Base-by-base conservation (phyloP, 176 grass and related monocot genomes). In the Carex pumila region DNA sequence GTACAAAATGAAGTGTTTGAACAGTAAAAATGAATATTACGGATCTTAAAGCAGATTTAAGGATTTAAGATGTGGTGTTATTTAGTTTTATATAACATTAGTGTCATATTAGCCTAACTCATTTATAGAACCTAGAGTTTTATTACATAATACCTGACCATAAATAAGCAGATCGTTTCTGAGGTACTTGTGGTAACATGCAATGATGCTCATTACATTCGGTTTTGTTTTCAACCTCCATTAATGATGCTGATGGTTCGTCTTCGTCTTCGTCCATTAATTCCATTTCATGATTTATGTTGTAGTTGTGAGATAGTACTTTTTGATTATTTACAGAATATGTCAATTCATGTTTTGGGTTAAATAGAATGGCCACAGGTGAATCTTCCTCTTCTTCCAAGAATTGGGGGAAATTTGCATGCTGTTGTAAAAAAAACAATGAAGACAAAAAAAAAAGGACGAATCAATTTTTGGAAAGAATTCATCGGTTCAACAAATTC, bases 381-480 rank as follows among this genome's bases (percentile, higher is more conserved):
- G 80, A 54, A 67, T 54, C 21, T 49, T 83, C 80, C 41, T 66
- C 80, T 83, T 83, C 80, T 83, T 83, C 80, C 80, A 83, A 43
- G 62, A 83, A 83, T 50, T 83, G 60, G 50, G 80, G 80, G 60
- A 83, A 83, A 83, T 64, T 83, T 25, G 80, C 80, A 83, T 83
- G 61, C 80, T 83, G 52, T 67, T 83, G 55, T 64, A 64, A 64
- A 25, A 65, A 34, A 29, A 82, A 68, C 43, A 22, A 34, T 31
- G 4, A 61, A 82, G 34, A 7, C 43, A 82, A 54, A 67, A 10
- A 67, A 10, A 32, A 67, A 82, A 67, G 9, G 8, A 3, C 3
- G 6, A 77, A 17, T 56, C 12, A 53, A 30, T 73, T 77, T 77
- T 56, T 3, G 5, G 7, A 18, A 56, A 22, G 0, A 75, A 29